A percentile compares a stretch with the other conserved stretches of the same genome.
These are phyloP conservation scores for Ustilago trichophora DNA, from an alignment of 1,284 basidiomycete species.

Conservation along the genomic window DNA sequence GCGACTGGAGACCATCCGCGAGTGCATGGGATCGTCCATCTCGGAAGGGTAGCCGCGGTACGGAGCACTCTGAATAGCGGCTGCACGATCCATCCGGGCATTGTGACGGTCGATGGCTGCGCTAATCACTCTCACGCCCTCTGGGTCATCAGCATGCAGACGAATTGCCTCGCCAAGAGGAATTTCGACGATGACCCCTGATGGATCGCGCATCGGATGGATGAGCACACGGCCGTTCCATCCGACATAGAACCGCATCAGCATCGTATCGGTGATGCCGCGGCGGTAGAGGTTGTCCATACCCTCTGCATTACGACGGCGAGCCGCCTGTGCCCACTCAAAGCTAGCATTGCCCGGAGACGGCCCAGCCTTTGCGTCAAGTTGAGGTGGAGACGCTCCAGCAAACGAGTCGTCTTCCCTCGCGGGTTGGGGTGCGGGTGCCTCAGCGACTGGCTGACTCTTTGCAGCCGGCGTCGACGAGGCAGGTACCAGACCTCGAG, in stretches of 20 bases:
- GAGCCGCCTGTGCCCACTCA: constrained; percentile 27
- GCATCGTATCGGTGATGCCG: constrained; percentile 64
- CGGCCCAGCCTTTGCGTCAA: constrained; percentile 9
- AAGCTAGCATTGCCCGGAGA: constrained; percentile 7
- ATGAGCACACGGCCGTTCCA: constrained; percentile 64
- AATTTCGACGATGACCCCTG: constrained; percentile 42
- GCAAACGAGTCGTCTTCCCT: constrained; percentile 20
- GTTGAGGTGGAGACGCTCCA: constrained; percentile 16
- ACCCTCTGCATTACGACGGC: constrained; percentile 55
- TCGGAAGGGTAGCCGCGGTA: constrained; percentile 11
- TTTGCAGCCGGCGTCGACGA: constrained; percentile 4
- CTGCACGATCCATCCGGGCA: constrained; percentile 15
- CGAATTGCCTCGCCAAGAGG: constrained; percentile 49
- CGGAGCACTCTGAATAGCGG: not conserved
- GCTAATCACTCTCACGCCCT: constrained; percentile 54
- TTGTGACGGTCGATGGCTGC: constrained; percentile 29
- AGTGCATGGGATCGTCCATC: constrained; percentile 8
- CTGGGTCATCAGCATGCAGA: constrained; percentile 53
- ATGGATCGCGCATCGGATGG: constrained; percentile 45
- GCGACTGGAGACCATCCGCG: constrained; percentile 5
- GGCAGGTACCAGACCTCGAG: constrained; percentile 16
- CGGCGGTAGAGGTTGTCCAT: constrained; percentile 61
- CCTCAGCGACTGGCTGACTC: constrained; percentile 10
- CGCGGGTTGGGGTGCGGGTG: constrained; percentile 6
- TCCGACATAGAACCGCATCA: constrained; percentile 57